A percentile compares a stretch with the other conserved stretches of the same genome.
These are phyloP conservation scores for Boletus insuetus DNA, from an alignment of 768 basidiomycete genomes.

Conservation along the genomic window DNA sequence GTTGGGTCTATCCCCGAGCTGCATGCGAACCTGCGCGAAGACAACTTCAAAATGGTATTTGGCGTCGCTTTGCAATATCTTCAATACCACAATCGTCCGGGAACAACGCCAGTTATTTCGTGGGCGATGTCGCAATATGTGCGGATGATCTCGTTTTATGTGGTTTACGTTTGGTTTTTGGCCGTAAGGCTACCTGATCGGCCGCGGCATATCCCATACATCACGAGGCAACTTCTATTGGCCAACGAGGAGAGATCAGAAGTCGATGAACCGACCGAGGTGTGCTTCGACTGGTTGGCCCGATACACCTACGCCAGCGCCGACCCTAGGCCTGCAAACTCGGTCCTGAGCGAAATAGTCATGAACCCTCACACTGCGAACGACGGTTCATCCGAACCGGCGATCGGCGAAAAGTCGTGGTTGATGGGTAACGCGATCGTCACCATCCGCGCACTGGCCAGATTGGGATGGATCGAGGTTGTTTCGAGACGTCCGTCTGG, in stretches of 20 bases:
- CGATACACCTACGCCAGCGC: conserved; percentile 93
- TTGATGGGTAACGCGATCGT: conserved; percentile 79
- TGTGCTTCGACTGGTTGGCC: conserved; percentile 97
- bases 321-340: conserved; percentile 83
- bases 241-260: conserved; percentile 74
- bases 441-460: conserved; percentile 70
- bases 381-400: conserved; percentile 36
- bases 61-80: conserved; percentile 93
- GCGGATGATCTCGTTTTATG: conserved; percentile 82
- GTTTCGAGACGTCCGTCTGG: conserved; percentile 86
- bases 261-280: conserved; percentile 89
- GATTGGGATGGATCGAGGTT: conserved; percentile 87
- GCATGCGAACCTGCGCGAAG: conserved; percentile 88
- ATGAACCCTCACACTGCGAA: conserved; percentile 49
- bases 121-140: conserved; percentile 92
- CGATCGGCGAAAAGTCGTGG: conserved; percentile 73
- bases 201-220: conserved; percentile 77
- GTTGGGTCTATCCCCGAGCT: conserved; percentile 77
- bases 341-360: conserved; percentile 75
- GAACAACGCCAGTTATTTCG: conserved; percentile 58
- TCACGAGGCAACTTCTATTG: conserved; percentile 80
- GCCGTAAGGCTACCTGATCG: conserved; percentile 81
- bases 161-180: conserved; percentile 94
- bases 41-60: conserved; percentile 91
- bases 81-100: conserved; percentile 77